These are phyloP conservation scores for Aspergillus brunneoviolaceus DNA, from an alignment of 2,329 filamentous ascomycete genomes.

Conservation along the genomic window DNA sequence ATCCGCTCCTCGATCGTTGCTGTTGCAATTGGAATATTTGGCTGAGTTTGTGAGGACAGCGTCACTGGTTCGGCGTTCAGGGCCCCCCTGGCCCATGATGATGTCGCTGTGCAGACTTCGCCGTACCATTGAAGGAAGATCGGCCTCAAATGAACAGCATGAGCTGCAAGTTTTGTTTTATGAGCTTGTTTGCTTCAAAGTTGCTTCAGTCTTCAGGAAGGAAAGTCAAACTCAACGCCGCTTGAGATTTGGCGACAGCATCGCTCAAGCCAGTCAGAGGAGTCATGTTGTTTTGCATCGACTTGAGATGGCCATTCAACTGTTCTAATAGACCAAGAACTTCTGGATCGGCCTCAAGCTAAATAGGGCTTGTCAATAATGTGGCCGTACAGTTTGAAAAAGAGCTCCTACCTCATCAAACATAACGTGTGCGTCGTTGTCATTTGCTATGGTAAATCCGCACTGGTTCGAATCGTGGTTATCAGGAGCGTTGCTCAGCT, in stretches of 20 bases:
- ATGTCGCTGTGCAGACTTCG: not conserved
- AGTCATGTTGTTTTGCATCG: constrained; percentile 44
- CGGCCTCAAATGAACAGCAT: not conserved
- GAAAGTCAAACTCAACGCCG: constrained; percentile 33
- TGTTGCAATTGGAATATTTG: not conserved
- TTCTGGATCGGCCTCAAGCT: constrained; percentile 42
- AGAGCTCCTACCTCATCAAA: constrained; percentile 34
- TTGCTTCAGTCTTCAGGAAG: constrained; percentile 35
- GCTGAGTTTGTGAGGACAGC: not conserved
- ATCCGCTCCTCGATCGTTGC: not conserved
- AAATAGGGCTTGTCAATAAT: constrained; percentile 15
- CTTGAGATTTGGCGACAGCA: constrained; percentile 39
- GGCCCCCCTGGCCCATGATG: not conserved
- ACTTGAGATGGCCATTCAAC: constrained; percentile 44
- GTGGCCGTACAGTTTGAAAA: not conserved
- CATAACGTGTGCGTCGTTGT: constrained; percentile 25
- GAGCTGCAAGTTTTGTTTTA: not conserved
- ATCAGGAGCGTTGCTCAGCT: constrained; percentile 29
- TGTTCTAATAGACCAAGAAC: constrained; percentile 39
- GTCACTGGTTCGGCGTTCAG: not conserved
- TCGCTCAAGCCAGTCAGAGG: constrained; percentile 39
- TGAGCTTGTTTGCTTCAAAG: not conserved
- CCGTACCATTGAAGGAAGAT: not conserved
- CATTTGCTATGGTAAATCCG: constrained; percentile 30
- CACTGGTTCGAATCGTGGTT: constrained; percentile 18